Evolutionary conservation across 164 flowering plant genomes (phyloP).

Genomic region (Cinnamomum chago): DNA sequence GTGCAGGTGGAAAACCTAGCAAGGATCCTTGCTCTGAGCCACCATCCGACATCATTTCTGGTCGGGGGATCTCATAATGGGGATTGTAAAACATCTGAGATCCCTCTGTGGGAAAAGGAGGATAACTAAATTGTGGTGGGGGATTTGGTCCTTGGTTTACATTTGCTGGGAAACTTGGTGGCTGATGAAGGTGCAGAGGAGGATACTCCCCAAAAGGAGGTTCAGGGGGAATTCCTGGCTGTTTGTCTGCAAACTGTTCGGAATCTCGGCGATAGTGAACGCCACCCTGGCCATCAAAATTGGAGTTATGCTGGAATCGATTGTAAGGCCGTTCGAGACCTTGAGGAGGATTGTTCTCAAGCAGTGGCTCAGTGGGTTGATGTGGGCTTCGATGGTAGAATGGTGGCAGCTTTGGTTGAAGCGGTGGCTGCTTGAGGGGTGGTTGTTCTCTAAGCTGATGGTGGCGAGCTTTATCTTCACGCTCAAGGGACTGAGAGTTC

Average conservation of each 20-base stretch:
- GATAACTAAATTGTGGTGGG: conserved; percentile 44
- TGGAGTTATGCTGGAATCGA: conserved; percentile 43
- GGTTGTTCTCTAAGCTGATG: conserved; percentile 43
- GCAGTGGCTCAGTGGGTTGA: conserved; percentile 37
- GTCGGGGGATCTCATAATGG: conserved; percentile 47
- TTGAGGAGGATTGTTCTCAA: conserved; percentile 34
- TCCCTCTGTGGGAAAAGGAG: conserved; percentile 56
- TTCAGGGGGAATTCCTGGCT: conserved; percentile 37
- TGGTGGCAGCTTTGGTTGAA: conserved; percentile 8
- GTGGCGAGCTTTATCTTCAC: conserved; percentile 52
- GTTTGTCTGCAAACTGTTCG: conserved; percentile 46
- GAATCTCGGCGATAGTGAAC: conserved; percentile 39
- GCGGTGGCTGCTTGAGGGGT: conserved; percentile 35
- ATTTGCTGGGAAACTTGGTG: conserved; percentile 52
- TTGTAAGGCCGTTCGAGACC: conserved; percentile 42
- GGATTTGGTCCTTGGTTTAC: conserved; percentile 34
- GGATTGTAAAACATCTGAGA: conserved; percentile 46
- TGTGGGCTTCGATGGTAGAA: conserved; percentile 43
- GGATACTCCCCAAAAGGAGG: conserved; percentile 40
- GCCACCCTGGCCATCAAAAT: conserved; percentile 36
- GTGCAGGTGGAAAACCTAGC: conserved; percentile 57
- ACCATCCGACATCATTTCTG: conserved; percentile 44
- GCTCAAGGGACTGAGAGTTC: conserved; percentile 46
- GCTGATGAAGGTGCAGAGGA: conserved; percentile 38
- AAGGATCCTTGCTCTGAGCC: conserved; percentile 66